Percentiles rank a stretch among this genome's conserved stretches.
These are phyloP conservation scores for Vitis amurensis DNA, from an alignment of 164 flowering plant genomes.

Conservation along the genomic window DNA sequence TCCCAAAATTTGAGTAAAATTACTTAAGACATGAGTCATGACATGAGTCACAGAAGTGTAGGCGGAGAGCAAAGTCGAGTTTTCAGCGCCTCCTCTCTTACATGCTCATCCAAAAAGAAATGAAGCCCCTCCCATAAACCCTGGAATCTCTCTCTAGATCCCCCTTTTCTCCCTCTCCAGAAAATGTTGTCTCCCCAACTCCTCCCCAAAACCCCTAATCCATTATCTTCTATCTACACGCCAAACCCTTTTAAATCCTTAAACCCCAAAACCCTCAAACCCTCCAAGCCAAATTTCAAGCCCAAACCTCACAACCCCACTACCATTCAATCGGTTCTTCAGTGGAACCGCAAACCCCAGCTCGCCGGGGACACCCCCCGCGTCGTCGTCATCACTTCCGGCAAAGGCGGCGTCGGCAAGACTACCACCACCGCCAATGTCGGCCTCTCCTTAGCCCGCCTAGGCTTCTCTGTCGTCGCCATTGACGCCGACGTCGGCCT, in stretches of 20 bases:
- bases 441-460: conserved; percentile 88
- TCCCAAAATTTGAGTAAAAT: no score
- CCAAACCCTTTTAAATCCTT: conserved; percentile 6
- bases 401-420: conserved; percentile 99
- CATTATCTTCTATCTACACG: not conserved
- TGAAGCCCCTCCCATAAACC: not conserved
- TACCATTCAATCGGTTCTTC: conserved; percentile 50
- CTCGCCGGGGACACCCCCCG: conserved; percentile 81
- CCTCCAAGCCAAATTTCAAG: conserved; percentile 10
- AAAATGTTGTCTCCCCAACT: conserved; percentile 19
- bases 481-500: conserved; percentile 97
- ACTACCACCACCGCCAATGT: conserved; percentile 97
- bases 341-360: conserved; percentile 84
- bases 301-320: not conserved
- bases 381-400: conserved; percentile 94
- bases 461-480: conserved; percentile 92
- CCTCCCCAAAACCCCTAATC: conserved; percentile 9
- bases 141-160: conserved; percentile 5
- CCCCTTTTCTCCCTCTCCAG: not conserved
- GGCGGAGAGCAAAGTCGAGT: no score
- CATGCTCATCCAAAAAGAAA: not conserved
- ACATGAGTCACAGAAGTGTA: no score
- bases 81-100: no score
- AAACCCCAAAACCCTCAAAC: conserved; percentile 16
- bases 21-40: no score